Evolutionary conservation across 2,329 filamentous ascomycete genomes (phyloP).

Genomic region (Pseudogymnoascus sp.): DNA sequence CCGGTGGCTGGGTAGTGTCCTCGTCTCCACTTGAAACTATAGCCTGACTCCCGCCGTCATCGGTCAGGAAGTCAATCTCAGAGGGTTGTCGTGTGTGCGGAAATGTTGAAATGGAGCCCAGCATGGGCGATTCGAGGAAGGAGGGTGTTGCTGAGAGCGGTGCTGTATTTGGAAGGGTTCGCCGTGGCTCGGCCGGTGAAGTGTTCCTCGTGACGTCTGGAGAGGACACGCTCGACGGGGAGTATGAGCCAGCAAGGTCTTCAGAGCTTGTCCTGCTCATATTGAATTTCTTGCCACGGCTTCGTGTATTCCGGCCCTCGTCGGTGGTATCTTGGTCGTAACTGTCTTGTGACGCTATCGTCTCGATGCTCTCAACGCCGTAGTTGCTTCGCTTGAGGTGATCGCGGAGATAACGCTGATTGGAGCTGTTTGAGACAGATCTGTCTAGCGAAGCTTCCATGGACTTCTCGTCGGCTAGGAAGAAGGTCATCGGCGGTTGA

Average conservation of each 20-base stretch:
- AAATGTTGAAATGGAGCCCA: slow-evolving; percentile 40
- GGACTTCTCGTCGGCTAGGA: slow-evolving; percentile 43
- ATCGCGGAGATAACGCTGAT: slow-evolving; percentile 29
- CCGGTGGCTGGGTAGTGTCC: slow-evolving; percentile 29
- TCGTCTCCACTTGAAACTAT: slow-evolving; percentile 29
- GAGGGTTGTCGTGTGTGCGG: slow-evolving; percentile 47
- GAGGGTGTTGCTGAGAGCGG: slow-evolving; percentile 39
- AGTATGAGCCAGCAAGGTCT: slow-evolving; percentile 21
- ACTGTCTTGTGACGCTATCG: slow-evolving; percentile 25
- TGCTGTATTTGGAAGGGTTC: slow-evolving; percentile 27
- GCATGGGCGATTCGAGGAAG: slow-evolving; percentile 35
- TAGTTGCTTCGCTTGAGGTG: slow-evolving; percentile 29
- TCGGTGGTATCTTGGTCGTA: slow-evolving; percentile 22
- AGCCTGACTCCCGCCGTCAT: slow-evolving; percentile 34
- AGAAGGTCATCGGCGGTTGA: slow-evolving; percentile 41
- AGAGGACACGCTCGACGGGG: slow-evolving; percentile 28
- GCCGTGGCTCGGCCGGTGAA: slow-evolving; percentile 22
- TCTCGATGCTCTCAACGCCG: slow-evolving; percentile 29
- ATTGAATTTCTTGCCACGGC: slow-evolving; percentile 1
- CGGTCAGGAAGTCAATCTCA: slow-evolving; percentile 41
- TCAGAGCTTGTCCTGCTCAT: slow-evolving; percentile 18
- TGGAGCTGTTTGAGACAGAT: slow-evolving; percentile 22
- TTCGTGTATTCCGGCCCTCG: slow-evolving; percentile 12
- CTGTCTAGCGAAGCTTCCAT: slow-evolving; percentile 36
- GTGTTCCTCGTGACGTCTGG: slow-evolving; percentile 28